Percentiles rank a stretch among this genome's conserved stretches.
These are phyloP conservation scores for Heritiera fomes DNA, from an alignment of 345 rosid genomes.

Conservation along the genomic window DNA sequence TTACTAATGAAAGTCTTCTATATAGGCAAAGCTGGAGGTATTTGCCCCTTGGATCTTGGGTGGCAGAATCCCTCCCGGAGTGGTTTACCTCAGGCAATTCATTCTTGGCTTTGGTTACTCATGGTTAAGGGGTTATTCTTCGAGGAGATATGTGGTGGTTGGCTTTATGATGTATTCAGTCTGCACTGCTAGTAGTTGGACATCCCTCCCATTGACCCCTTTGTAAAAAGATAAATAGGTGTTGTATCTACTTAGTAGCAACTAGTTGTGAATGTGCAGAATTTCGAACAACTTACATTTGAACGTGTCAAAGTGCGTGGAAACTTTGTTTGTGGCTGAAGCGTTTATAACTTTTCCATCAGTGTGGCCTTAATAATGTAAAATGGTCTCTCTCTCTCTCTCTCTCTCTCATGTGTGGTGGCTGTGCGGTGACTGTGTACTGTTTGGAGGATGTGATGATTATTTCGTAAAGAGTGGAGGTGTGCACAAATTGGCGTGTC, in stretches of 20 bases:
- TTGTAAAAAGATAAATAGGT: background rate
- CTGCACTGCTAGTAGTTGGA: background rate
- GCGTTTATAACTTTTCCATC: background rate
- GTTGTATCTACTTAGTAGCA: background rate
- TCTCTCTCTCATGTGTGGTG: background rate
- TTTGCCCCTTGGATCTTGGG: conserved; percentile 7
- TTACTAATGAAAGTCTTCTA: conserved; percentile 13
- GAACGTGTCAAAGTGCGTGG: background rate
- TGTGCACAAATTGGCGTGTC: background rate
- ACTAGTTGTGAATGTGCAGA: background rate
- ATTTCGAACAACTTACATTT: background rate
- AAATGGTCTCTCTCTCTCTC: background rate
- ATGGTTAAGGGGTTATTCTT: conserved; percentile 11
- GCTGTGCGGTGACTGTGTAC: background rate
- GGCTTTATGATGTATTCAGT: background rate
- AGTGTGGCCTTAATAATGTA: conserved; percentile 11
- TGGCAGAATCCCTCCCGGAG: conserved; percentile 5
- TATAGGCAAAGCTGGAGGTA: conserved; percentile 30
- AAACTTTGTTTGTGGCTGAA: background rate
- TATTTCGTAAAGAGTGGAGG: background rate
- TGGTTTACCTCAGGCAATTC: conserved; percentile 55
- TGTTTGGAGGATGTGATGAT: background rate
- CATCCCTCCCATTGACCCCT: conserved; percentile 5
- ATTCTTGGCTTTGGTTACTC: conserved; percentile 66
- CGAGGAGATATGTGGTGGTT: background rate